These are phyloP conservation scores for Eustoma russellianum DNA, from an alignment of 257 asterid genomes.

Conservation along the genomic window DNA sequence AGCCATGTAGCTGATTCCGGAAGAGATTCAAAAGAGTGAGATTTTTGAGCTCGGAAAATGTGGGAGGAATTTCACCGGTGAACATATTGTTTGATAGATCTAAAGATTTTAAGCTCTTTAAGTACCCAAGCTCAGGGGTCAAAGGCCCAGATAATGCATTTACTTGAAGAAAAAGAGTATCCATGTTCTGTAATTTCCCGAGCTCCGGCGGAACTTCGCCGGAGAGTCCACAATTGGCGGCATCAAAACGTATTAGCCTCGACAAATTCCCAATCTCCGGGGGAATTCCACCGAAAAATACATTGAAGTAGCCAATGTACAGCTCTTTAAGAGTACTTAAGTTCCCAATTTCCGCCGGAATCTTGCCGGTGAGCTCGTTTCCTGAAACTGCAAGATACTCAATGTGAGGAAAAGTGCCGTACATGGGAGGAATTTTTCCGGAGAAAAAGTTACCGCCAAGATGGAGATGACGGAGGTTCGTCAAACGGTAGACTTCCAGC, in stretches of 20 bases:
- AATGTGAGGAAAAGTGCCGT: slow-evolving; percentile 42
- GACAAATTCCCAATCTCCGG: slow-evolving; percentile 68
- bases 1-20: slow-evolving; percentile 79
- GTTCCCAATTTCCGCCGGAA: slow-evolving; percentile 70
- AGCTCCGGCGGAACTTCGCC: slow-evolving; percentile 77
- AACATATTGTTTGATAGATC: slow-evolving; percentile 82
- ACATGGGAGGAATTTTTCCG: slow-evolving; percentile 61
- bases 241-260: slow-evolving; percentile 51
- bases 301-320: slow-evolving; percentile 71
- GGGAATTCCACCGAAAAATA: slow-evolving; percentile 67
- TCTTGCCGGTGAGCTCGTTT: slow-evolving; percentile 54
- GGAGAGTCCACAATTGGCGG: slow-evolving; percentile 76
- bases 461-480: slow-evolving; percentile 53
- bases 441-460: slow-evolving; percentile 74
- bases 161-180: slow-evolving; percentile 84
- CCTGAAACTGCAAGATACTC: slow-evolving; percentile 82
- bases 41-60: slow-evolving; percentile 61
- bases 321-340: slow-evolving; percentile 52
- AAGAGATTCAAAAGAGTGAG: slow-evolving; percentile 74
- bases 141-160: slow-evolving; percentile 58
- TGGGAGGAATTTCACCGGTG: slow-evolving; percentile 60
- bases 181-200: slow-evolving; percentile 57
- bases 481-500: slow-evolving; percentile 33
- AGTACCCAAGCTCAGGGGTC: slow-evolving; percentile 59
- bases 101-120: slow-evolving; percentile 71